These are phyloP conservation scores for Xylariaceae sp. DNA, from an alignment of 2,329 filamentous ascomycete genomes.

Conservation along the genomic window DNA sequence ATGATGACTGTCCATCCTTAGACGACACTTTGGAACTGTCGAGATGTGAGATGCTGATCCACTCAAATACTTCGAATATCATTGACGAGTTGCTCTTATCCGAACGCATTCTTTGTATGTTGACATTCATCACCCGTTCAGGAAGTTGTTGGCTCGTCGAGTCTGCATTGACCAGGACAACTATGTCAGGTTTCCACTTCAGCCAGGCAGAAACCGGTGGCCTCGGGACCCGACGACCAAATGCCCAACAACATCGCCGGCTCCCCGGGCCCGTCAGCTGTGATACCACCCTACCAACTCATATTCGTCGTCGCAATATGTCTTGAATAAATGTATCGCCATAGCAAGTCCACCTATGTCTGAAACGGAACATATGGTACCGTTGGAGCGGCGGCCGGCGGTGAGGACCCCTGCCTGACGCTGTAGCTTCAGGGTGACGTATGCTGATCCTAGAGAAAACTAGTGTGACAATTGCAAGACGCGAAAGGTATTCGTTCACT, in stretches of 20 bases:
- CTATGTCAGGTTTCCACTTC: not conserved
- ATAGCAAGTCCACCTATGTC: too few relatives aligned
- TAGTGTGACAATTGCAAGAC: conserved; percentile 30
- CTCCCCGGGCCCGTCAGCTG: not conserved
- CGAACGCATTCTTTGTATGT: too few relatives aligned
- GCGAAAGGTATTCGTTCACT: conserved; percentile 22
- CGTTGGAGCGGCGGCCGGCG: conserved; percentile 25
- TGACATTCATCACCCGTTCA: too few relatives aligned
- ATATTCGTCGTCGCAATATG: not conserved
- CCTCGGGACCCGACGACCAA: not conserved
- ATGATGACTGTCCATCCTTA: too few relatives aligned
- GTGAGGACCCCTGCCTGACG: conserved; percentile 15
- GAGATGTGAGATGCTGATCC: too few relatives aligned
- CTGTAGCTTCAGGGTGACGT: not conserved
- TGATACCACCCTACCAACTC: not conserved
- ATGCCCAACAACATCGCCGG: not conserved
- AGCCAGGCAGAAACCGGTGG: not conserved
- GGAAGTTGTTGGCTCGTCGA: too few relatives aligned
- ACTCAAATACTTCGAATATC: too few relatives aligned
- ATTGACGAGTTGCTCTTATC: too few relatives aligned
- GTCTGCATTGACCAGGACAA: too few relatives aligned
- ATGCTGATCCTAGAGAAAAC: not conserved
- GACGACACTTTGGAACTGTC: too few relatives aligned
- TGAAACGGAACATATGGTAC: conserved; percentile 17
- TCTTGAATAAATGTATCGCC: conserved; percentile 13